Evolutionary conservation across 179 eudicot species (phyloP), one percentile per base, ranked within the genome.

Genomic region (Nepenthes alata): DNA sequence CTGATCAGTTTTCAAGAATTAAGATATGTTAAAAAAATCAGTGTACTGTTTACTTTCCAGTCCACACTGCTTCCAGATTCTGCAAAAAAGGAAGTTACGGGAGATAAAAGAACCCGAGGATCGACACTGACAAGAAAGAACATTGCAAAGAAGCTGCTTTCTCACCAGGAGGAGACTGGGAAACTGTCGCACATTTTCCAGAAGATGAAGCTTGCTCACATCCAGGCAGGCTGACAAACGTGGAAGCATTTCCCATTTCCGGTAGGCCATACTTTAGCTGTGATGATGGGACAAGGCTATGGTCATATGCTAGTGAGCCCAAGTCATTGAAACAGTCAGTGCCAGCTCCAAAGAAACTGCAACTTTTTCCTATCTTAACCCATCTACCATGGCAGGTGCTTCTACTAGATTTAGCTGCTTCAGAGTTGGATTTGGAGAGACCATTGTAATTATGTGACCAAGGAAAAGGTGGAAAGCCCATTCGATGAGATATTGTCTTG

Each of bases 341-440:
- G 56, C 72, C 70, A 59, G 75, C 74, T 70, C 74, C 77, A 65
- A 68, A 63, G 62, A 69, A 75, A 73, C 73, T 75, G 72, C 71
- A n/a, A 66, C 66, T 61, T 64, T 84, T 79, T 65, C 75, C 77
- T 56, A 90, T 83, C 77, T 76, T 93, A 35, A 68, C 83, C 95
- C 98, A 93, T 85, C 80, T 85, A 69, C 97, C 89, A 55, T 76
- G 93, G 74, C 97, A 89, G 56, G 72, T 62, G 59, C 74, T 83
- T 72, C 78, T 85, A 75, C 68, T 74, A 3, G 87, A 77, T 64
- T 81, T 93, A 47, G 60, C 71, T 37, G 88, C 67, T 77, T 93
- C 97, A 37, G 83, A 48, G 63, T 70, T 74, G 63, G 87, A 73
- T 75, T 85, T 90, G 60, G 70, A 70, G 70, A 83, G 82, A 64